Evolutionary conservation across 1,284 basidiomycete genomes (phyloP).

Genomic region (Pterulicium gracile): DNA sequence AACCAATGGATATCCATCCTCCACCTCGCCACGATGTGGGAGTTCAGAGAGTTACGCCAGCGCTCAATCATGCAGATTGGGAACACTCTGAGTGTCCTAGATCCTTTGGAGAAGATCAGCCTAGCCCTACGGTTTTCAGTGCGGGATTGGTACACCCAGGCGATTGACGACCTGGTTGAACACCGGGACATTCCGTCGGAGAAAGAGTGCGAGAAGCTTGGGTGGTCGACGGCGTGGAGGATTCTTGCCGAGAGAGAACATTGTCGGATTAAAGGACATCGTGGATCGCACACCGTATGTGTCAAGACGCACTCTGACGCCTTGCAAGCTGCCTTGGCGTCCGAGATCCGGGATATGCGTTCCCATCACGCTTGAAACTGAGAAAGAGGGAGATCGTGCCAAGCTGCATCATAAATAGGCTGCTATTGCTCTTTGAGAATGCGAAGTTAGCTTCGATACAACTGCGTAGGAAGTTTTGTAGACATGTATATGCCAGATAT

Average conservation of each 20-base stretch:
- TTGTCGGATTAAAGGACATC: too few species aligned
- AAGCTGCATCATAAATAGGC: too few species aligned
- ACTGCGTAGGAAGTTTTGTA: background rate
- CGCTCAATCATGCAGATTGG: constrained; percentile 14
- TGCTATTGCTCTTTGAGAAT: too few species aligned
- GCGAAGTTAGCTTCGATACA: too few species aligned
- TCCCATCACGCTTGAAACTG: too few species aligned
- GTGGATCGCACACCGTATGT: too few species aligned
- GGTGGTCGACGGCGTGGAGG: background rate
- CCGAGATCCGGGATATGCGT: too few species aligned
- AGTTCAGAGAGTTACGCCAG: constrained; percentile 14
- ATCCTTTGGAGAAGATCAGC: constrained; percentile 8
- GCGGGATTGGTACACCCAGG: background rate
- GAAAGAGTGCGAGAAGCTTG: background rate
- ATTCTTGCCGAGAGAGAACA: too few species aligned
- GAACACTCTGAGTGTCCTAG: constrained; percentile 2
- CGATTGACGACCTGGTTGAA: background rate
- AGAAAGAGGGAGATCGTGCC: too few species aligned
- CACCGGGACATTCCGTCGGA: background rate
- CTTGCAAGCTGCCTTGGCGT: too few species aligned
- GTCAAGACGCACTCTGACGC: too few species aligned
- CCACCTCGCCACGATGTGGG: constrained; percentile 18
- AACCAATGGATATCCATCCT: constrained; percentile 20
- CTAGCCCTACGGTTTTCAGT: constrained; percentile 4
- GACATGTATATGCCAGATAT: background rate